Conservation (phyloP, 177 flowering plant species). For the Telopea speciosissima region DNA sequence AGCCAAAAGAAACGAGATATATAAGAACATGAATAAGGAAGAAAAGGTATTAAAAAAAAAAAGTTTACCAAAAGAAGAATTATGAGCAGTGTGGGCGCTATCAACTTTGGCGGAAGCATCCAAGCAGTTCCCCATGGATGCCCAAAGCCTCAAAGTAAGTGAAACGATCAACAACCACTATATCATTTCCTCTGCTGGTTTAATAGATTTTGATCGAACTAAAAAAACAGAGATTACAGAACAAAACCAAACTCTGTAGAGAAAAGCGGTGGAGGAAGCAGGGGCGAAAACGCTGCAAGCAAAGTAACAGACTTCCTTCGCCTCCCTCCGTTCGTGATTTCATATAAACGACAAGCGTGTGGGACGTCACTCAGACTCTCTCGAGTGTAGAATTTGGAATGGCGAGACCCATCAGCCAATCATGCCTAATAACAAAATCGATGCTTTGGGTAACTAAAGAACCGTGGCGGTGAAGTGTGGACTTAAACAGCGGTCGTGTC, state of each 20-base stretch:
- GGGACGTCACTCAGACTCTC: neutral
- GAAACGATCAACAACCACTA: neutral
- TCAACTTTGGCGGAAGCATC: constrained; percentile 24
- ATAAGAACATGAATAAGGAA: too few species aligned
- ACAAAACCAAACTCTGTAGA: neutral
- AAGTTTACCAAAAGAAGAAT: constrained; percentile 12
- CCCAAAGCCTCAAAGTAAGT: neutral
- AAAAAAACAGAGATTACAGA: too few species aligned
- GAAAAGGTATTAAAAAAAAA: neutral
- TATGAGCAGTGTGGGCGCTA: constrained; percentile 13
- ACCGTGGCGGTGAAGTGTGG: too few species aligned
- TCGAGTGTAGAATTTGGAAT: too few species aligned
- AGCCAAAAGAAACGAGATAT: neutral
- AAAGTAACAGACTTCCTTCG: too few species aligned
- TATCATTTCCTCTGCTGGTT: too few species aligned
- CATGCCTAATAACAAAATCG: too few species aligned
- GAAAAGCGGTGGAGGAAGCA: neutral
- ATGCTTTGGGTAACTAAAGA: too few species aligned
- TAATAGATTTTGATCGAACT: too few species aligned
- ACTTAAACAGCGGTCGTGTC: too few species aligned
- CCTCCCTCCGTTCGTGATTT: too few species aligned
- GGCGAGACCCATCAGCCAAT: too few species aligned
- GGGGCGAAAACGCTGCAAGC: neutral
- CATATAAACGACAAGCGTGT: neutral
- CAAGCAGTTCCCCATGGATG: constrained; percentile 21